Base-by-base conservation (phyloP, 2,329 filamentous ascomycete genomes). In the Ascochyta lentis region DNA sequence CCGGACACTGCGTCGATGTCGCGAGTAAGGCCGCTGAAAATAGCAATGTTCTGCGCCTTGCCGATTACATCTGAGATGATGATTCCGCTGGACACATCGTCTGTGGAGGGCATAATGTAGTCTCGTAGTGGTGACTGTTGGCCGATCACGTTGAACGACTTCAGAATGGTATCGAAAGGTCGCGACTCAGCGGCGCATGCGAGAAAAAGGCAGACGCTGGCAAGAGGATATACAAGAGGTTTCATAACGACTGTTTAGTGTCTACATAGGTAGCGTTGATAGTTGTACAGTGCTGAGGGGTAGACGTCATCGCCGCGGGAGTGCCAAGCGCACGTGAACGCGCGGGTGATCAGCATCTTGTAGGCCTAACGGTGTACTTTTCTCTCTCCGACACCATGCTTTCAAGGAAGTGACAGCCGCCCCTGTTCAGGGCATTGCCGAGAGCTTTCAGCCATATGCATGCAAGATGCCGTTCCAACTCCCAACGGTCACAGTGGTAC, bases 41-140 rank as follows among this genome's bases (percentile, higher is more conserved):
- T 88, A 61, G 91, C 92, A 71, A 96, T 90, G 58, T 58, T 84
- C 65, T 90, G 87, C 51, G 91, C 87, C 63, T 88, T 88, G 35
- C 90, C 89, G 62, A 97, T 87, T 31, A 96, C 88, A 76, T 98
- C 94, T 38, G 89, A 90, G 52, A 98, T 85, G 58, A 91, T 86
- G 29, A 94, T 84, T 27, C 72, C 74, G 8, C 70, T 68, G 0
- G 69, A 70, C 7, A 71, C 66, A 24, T 73, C 71, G 35, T 59
- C 67, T 8, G 68, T 50, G 7, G 68, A 64, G 22, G 68, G 48
- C 74, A 76, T 75, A 43, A 60, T 64, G 55, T 59, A 58, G 48
- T 68, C 58, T 53, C 46, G 58, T 13, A 75, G 58, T 6, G 70
- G 73, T 37, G 60, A 63, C 50, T 75, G 73, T 22, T 68, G 55